Percentiles rank a stretch among this genome's conserved stretches.
These are phyloP conservation scores for Gymnopilus junonius DNA, from an alignment of 768 basidiomycete genomes.

Conservation along the genomic window DNA sequence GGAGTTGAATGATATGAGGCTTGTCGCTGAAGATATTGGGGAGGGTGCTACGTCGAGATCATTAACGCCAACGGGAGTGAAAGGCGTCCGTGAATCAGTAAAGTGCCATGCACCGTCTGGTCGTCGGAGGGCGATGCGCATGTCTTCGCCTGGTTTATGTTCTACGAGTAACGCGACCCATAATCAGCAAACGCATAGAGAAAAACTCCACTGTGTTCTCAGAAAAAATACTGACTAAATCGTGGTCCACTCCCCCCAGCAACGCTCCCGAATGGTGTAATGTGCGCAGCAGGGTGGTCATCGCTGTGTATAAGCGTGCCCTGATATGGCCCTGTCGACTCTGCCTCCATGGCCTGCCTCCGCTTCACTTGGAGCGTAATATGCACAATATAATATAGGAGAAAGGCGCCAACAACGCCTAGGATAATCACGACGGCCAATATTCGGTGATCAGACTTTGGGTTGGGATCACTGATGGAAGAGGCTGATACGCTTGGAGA, in stretches of 20 bases:
- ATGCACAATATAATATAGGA: conserved; percentile 34
- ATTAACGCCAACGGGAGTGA: conserved; percentile 41
- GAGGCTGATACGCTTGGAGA: conserved; percentile 5
- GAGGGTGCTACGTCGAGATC: conserved; percentile 39
- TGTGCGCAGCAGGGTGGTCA: conserved; percentile 42
- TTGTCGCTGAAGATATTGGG: conserved; percentile 24
- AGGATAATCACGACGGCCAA: conserved; percentile 35
- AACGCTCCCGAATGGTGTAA: conserved; percentile 45
- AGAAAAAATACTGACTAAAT: conserved; percentile 37
- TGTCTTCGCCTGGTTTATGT: conserved; percentile 55
- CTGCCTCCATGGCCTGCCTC: conserved; percentile 20
- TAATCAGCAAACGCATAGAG: neutral
- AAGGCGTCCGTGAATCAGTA: conserved; percentile 43
- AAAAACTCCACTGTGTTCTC: neutral
- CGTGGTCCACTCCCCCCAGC: conserved; percentile 34
- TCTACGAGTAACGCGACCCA: conserved; percentile 30
- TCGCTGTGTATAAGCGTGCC: conserved; percentile 31
- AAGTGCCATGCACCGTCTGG: conserved; percentile 64
- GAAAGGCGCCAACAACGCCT: conserved; percentile 29
- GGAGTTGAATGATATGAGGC: conserved; percentile 22
- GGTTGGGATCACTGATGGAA: conserved; percentile 7
- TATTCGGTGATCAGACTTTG: conserved; percentile 32
- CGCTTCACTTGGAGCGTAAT: conserved; percentile 39
- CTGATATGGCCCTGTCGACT: conserved; percentile 30
- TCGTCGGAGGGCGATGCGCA: conserved; percentile 59